Conservation (phyloP, 1,284 basidiomycete species). For the Melampsora larici-populina region DNA sequence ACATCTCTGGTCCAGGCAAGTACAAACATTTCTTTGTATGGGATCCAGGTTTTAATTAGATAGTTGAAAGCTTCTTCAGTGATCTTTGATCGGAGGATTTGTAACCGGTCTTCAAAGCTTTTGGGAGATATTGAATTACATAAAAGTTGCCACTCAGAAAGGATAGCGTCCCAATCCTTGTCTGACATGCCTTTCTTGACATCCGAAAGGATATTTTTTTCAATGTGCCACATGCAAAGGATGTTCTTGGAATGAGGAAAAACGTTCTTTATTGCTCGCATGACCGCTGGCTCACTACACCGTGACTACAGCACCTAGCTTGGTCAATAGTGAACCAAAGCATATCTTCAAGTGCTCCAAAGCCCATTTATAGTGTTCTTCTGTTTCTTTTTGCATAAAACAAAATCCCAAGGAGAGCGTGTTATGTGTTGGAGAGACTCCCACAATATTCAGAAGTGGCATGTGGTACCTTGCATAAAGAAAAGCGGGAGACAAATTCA, state of each 20-base stretch:
- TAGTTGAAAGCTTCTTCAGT: not conserved
- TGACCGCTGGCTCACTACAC: too few species aligned
- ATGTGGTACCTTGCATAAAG: not conserved
- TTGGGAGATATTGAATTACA: not conserved
- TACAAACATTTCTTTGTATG: too few species aligned
- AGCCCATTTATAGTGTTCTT: constrained; percentile 3
- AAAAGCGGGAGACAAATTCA: too few species aligned
- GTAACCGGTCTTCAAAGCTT: not conserved
- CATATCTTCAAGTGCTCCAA: not conserved
- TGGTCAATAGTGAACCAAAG: not conserved
- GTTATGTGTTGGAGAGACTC: constrained; percentile 2
- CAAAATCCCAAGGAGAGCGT: not conserved
- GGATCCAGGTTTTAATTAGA: not conserved
- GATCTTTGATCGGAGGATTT: constrained; percentile 2
- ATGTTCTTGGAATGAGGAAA: not conserved
- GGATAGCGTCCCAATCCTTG: not conserved
- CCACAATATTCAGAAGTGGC: not conserved
- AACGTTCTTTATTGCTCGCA: too few species aligned
- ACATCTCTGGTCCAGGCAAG: too few species aligned
- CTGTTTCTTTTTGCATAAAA: not conserved
- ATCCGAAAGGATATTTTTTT: not conserved
- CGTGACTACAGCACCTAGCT: too few species aligned
- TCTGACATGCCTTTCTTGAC: too few species aligned
- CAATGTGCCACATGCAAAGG: not conserved
- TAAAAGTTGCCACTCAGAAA: constrained; percentile 1